A percentile compares a stretch with the other conserved stretches of the same genome.
Evolutionary conservation across 768 basidiomycete genomes (phyloP).

Genomic region (Suillus clintonianus): DNA sequence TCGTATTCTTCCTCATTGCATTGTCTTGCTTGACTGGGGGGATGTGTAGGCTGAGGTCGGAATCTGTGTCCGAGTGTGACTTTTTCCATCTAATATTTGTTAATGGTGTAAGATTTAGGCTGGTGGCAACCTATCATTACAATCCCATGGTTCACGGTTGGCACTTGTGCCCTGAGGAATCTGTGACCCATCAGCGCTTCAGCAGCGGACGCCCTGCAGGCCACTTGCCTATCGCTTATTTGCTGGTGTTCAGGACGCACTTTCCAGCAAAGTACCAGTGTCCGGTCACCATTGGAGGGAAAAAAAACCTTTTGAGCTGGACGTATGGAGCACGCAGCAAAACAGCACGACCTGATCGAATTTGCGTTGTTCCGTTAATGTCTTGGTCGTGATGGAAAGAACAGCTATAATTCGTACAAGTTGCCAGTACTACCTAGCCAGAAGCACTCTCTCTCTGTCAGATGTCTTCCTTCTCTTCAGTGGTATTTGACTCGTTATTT

Average conservation of each 20-base stretch:
- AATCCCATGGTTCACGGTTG: background rate
- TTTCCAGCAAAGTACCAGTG: background rate
- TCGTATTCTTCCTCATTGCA: too few relatives aligned
- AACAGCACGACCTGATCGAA: background rate
- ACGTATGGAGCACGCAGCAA: background rate
- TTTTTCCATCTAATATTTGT: background rate
- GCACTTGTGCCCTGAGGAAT: background rate
- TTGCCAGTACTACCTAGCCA: background rate
- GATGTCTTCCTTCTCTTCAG: background rate
- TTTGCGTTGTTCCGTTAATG: background rate
- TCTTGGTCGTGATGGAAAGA: background rate
- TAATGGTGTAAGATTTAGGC: background rate
- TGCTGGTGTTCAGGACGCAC: background rate
- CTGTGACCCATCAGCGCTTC: background rate
- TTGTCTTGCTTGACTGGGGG: too few relatives aligned
- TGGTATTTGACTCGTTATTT: background rate
- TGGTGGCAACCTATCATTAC: background rate
- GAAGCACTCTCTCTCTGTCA: background rate
- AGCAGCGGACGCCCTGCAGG: background rate
- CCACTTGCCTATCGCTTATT: background rate
- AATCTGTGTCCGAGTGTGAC: too few relatives aligned
- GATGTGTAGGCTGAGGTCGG: too few relatives aligned
- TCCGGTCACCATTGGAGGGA: background rate
- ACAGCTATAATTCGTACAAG: background rate
- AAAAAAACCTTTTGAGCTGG: background rate